Evolutionary conservation across 257 asterid species (phyloP), one percentile per base, ranked within the genome.

Genomic region (Nyctanthes arbortristis): DNA sequence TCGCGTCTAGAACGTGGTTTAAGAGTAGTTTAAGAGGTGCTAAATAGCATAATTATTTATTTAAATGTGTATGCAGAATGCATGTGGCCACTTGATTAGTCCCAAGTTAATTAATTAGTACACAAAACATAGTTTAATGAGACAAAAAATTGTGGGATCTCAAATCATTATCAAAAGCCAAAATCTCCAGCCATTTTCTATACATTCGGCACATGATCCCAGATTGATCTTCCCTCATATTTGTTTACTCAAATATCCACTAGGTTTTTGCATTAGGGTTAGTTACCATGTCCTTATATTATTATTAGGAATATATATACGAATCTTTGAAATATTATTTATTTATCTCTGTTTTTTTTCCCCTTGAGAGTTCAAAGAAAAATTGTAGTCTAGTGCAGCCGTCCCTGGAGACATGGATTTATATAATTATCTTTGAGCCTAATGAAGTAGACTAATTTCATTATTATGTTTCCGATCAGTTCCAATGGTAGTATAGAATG

Each of bases 161-260:
- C 24, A 57, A 68, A 69, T 63, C 70, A 75, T 63, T 69, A 72
- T 70, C 69, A 67, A 67, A 64, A 2, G 70, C 65, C 71, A 77
- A 74, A 63, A 7, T 73, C 47, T 36, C 59, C 74, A 61, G 37
- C 69, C 74, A 73, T 77, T 62, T 67, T 72, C 8, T 29, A 77
- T 68, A 27, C 65, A 32, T 64, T 66, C 58, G 75, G 81, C 86
- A 75, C 84, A 78, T 78, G 86, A 81, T 81, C 86, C 86, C 79
- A 78, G 86, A 73, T 66, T 79, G 86, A 75, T 81, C 72, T 61
- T 66, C 68, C 35, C 49, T 56, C 29, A 25, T 63, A 69, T 31
- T 52, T 47, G n/a, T 56, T 66, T 45, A 49, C 65, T 34, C 36
- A 57, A 69, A 39, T 69, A 65, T 66, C 71, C 55, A 61, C 40